Percentiles rank a stretch among this genome's conserved stretches.
Evolutionary conservation across 108 stramenopile species (phyloP).

Genomic region (Fistulifera solaris): DNA sequence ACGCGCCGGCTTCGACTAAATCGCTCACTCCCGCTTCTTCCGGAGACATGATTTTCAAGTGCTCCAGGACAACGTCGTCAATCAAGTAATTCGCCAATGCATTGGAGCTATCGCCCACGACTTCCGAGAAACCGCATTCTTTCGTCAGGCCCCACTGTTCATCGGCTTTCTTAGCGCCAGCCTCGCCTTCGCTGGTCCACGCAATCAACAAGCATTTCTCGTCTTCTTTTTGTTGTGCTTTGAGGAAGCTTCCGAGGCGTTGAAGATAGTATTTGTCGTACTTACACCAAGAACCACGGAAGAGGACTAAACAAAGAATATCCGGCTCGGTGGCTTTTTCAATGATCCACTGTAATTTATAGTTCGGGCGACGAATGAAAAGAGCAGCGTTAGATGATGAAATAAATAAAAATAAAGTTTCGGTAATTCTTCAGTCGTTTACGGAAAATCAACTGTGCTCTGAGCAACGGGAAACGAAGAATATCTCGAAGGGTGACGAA

Average conservation of each 20-base stretch:
- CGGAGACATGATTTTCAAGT: conserved; percentile 14
- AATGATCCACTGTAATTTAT: conserved; percentile 4
- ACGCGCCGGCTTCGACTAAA: conserved; percentile 14
- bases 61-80: conserved; percentile 26
- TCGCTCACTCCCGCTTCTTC: conserved; percentile 16
- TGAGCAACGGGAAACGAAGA: no score
- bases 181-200: conserved; percentile 36
- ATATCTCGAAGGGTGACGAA: no score
- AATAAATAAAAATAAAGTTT: no score
- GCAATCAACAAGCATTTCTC: conserved; percentile 29
- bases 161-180: conserved; percentile 38
- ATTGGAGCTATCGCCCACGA: conserved; percentile 33
- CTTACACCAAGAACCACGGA: conserved; percentile 36
- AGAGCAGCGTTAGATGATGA: no score
- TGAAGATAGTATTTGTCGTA: conserved; percentile 34
- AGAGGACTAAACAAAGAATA: conserved; percentile 33
- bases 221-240: background rate
- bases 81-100: conserved; percentile 36
- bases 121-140: conserved; percentile 18
- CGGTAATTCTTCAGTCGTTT: no score
- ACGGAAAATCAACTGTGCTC: no score
- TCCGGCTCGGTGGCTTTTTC: conserved; percentile 11
- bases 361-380: no score
- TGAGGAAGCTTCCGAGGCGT: conserved; percentile 23
- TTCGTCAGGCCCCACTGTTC: conserved; percentile 35